These are phyloP conservation scores for Cenococcum geophilum DNA, from an alignment of 495 filamentous ascomycete species.

Conservation along the genomic window DNA sequence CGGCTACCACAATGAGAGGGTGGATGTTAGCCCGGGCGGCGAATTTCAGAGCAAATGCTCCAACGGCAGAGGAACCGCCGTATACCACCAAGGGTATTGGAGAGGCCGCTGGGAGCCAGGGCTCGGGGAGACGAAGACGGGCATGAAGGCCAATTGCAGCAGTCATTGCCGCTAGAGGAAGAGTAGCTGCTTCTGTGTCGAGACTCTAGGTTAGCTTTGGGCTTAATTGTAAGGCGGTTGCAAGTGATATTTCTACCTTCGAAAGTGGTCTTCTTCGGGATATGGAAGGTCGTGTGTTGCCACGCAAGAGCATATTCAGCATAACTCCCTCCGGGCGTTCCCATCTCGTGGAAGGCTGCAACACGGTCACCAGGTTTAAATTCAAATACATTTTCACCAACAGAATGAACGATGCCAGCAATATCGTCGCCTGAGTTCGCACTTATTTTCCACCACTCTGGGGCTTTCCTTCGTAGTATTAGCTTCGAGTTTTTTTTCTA, in stretches of 20 bases:
- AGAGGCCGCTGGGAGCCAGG: constrained; percentile 46
- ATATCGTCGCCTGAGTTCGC: constrained; percentile 67
- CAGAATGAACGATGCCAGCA: constrained; percentile 57
- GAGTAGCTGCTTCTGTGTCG: constrained; percentile 55
- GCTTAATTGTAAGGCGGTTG: neutral
- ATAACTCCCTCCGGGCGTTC: constrained; percentile 51
- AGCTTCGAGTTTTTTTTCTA: neutral
- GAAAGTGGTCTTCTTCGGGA: constrained; percentile 58
- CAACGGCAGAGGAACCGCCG: constrained; percentile 61
- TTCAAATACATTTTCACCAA: constrained; percentile 55
- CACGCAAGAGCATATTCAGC: constrained; percentile 66
- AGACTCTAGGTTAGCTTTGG: neutral
- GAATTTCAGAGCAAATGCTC: constrained; percentile 62
- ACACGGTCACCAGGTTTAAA: constrained; percentile 66
- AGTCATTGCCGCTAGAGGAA: constrained; percentile 72
- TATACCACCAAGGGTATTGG: constrained; percentile 57
- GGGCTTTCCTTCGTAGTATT: constrained; percentile 33
- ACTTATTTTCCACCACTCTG: constrained; percentile 29
- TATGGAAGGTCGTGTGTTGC: constrained; percentile 62
- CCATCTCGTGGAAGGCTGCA: constrained; percentile 61
- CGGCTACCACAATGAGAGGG: constrained; percentile 65
- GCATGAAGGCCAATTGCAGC: constrained; percentile 59
- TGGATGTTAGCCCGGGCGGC: constrained; percentile 63
- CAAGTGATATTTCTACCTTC: constrained; percentile 46
- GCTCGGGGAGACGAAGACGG: constrained; percentile 55